Percentiles rank a stretch among this genome's conserved stretches.
phyloP scores from a whole-genome alignment of 2,329 filamentous ascomycete genomes.

The Penicillium sp. region DNA sequence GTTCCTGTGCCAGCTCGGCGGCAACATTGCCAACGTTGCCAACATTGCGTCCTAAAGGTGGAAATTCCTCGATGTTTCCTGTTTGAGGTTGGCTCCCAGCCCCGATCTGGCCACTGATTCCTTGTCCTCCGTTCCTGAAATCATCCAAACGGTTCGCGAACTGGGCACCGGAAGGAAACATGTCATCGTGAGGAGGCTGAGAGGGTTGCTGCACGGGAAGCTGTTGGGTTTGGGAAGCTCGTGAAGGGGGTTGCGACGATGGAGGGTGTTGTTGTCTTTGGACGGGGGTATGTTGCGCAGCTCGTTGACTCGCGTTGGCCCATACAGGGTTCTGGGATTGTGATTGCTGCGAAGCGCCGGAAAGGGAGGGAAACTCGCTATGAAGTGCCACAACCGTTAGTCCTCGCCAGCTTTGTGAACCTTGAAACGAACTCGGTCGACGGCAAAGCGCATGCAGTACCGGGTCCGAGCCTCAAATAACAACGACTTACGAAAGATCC shows the following conservation, averaged over 20 bases:
- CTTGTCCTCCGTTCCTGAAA: slow-evolving; percentile 61
- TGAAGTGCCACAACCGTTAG: slow-evolving; percentile 19
- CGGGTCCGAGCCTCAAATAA: not conserved
- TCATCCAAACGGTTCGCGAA: slow-evolving; percentile 58
- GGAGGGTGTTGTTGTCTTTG: slow-evolving; percentile 55
- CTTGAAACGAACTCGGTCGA: slow-evolving; percentile 2
- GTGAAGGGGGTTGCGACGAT: slow-evolving; percentile 47
- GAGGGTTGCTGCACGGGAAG: slow-evolving; percentile 49
- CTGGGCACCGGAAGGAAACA: slow-evolving; percentile 53
- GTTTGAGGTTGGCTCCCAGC: slow-evolving; percentile 57
- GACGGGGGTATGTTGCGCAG: slow-evolving; percentile 56
- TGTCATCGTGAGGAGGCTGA: slow-evolving; percentile 53
- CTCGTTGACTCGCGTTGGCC: slow-evolving; percentile 61
- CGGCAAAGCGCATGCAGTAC: not conserved
- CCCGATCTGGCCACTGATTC: slow-evolving; percentile 56
- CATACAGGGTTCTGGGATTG: slow-evolving; percentile 58
- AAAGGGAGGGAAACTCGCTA: slow-evolving; percentile 67
- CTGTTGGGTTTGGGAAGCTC: slow-evolving; percentile 45
- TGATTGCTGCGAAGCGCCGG: slow-evolving; percentile 59
- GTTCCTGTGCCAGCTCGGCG: slow-evolving; percentile 55
- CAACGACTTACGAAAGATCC: slow-evolving; percentile 59
- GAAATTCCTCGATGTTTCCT: slow-evolving; percentile 63
- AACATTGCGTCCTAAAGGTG: slow-evolving; percentile 58
- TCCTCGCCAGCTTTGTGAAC: slow-evolving; percentile 1
- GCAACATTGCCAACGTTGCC: slow-evolving; percentile 45